Base-by-base conservation (phyloP, 2,329 filamentous ascomycete genomes). In the Scedosporium boydii region DNA sequence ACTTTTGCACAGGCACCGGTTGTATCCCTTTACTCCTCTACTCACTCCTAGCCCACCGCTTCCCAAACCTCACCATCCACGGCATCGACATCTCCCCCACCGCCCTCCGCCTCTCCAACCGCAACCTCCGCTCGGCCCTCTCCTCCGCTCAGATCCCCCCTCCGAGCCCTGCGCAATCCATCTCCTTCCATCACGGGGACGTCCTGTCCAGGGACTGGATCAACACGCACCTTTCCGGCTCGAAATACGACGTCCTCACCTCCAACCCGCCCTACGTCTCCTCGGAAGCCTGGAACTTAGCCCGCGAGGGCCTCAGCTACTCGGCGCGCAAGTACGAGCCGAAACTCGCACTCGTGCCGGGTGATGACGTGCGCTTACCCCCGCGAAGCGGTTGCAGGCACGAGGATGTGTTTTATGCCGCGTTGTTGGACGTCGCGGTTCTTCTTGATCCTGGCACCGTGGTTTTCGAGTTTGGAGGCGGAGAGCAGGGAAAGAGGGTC, bases 191-290 rank as follows among this genome's bases (percentile, higher is more conserved):
- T 16, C 70, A 74, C 18, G 80, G 77, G 1, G 75, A 86, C 63
- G 72, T 86, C 14, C 84, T 85, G 64, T 69, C 71, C 6, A 73
- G 79, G 16, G 69, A 67, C 41, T 75, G 74, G 64, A 72, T 79
- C 60, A 53, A 65, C 3, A 38, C 63, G 1, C 63, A 76, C 2
- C 55, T 69, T 1, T 51, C 55, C 9, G 7, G 10, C 7, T 60
- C 57, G 16, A 66, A 44, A 3, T 81, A 72, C 69, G 87, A 96
- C 65, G 75, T 98, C 3, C 74, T 99, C 1, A 83, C 95, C 42
- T 89, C 89, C 1, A 99, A 99, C 69, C 95, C 95, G 16, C 95
- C 95, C 0, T 98, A 98, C 72, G 87, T 98, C 59, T 96, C 92
- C 1, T 76, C 79, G 0, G 67, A 71, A 46, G 68, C 74, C 9